Evolutionary conservation across 73 alveolate species (phyloP), one percentile per base, ranked within the genome.

Genomic region (Paramecium biaurelia): DNA sequence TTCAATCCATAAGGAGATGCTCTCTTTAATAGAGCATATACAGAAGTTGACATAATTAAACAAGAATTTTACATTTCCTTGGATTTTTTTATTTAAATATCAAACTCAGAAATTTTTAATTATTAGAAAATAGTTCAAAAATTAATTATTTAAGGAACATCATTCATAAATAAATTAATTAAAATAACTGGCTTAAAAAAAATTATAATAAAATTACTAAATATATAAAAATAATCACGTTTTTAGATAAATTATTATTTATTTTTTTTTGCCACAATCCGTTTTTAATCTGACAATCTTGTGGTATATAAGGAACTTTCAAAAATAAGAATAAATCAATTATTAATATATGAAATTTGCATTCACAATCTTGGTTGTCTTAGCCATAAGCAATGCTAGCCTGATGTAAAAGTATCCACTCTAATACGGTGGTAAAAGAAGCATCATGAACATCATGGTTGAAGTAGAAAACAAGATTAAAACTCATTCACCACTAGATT

Each of bases 401-500:
- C 2, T 74, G 67, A 43, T 38, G 67, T 74, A 14, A 21, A 74
- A 74, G 59, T 20, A 74, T 15, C 87, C 68, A 74, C 35, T 74
- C 20, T n/a, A 74, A 28, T 74, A 14, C 21, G 58, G 63, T 21
- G 68, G 63, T 21, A 74, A 74, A 43, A 74, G 87, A 74, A 35
- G 37, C 30, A 74, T 74, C 87, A 74, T 74, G 87, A 74, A 35
- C 35, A 35, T 74, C 87, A 34, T 74, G 87, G 47, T 74, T 15
- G 68, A 74, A 74, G 68, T 74, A 1, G 87, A 74, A 37, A 74
- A 74, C 41, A 74, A 74, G 21, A 5, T 74, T 10, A 74, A 74
- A 34, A 30, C 87, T 0, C 35, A 43, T 14, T 21, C 38, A 9
- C 87, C 87, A 32, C 7, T 74, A 10, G 87, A 74, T 32, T 30